These are phyloP conservation scores for Emmonsia crescens DNA, from an alignment of 2,329 filamentous ascomycete genomes.

Conservation along the genomic window DNA sequence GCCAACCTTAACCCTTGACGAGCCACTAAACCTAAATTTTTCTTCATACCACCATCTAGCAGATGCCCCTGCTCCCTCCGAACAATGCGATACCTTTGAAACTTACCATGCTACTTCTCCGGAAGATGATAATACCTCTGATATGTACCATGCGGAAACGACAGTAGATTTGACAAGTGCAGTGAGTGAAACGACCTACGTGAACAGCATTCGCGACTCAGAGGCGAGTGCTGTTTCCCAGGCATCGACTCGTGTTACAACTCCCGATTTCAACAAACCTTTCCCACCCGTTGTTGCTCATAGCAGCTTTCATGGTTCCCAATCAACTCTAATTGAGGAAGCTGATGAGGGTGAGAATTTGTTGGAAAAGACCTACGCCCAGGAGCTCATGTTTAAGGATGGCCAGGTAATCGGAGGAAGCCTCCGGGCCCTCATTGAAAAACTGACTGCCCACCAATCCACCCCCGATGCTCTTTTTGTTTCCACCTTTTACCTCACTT, in stretches of 20 bases:
- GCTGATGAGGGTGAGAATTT: slow-evolving; percentile 72
- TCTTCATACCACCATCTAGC: slow-evolving; percentile 10
- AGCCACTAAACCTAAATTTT: slow-evolving; percentile 8
- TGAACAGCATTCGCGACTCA: slow-evolving; percentile 62
- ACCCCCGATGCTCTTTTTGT: slow-evolving; percentile 88
- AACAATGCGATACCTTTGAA: slow-evolving; percentile 21
- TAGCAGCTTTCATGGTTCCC: slow-evolving; percentile 54
- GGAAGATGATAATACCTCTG: slow-evolving; percentile 21
- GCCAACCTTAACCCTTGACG: slow-evolving; percentile 21
- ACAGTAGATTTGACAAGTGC: slow-evolving; percentile 65
- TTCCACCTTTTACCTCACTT: slow-evolving; percentile 91
- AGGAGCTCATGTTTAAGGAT: slow-evolving; percentile 91
- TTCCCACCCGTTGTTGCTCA: slow-evolving; percentile 54
- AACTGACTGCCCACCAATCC: slow-evolving; percentile 82
- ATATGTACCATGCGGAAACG: slow-evolving; percentile 41
- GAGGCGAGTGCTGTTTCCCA: slow-evolving; percentile 70
- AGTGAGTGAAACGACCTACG: slow-evolving; percentile 67
- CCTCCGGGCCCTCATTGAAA: slow-evolving; percentile 81
- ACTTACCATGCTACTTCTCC: slow-evolving; percentile 28
- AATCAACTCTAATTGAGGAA: slow-evolving; percentile 56
- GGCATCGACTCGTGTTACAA: slow-evolving; percentile 78
- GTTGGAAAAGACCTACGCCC: slow-evolving; percentile 83
- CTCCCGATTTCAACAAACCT: slow-evolving; percentile 56
- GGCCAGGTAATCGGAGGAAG: slow-evolving; percentile 90
- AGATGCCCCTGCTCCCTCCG: slow-evolving; percentile 16